Evolutionary conservation across 2,329 filamentous ascomycete species (phyloP).

Genomic region (Tolypocladium endophyticum): DNA sequence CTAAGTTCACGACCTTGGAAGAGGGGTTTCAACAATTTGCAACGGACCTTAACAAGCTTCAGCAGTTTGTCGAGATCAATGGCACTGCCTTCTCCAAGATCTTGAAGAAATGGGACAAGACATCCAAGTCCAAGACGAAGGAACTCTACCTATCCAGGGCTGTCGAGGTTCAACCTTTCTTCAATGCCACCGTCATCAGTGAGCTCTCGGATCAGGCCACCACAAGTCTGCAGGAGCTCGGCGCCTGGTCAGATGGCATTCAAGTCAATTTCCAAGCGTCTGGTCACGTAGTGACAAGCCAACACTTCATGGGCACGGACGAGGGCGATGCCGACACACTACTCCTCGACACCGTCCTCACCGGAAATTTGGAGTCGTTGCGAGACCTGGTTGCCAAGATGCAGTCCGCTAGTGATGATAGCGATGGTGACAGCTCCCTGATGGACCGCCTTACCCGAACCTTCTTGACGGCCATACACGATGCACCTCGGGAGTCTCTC

Average conservation of each 20-base stretch:
- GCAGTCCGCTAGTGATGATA: slow-evolving; percentile 40
- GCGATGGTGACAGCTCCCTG: slow-evolving; percentile 45
- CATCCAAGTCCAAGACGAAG: slow-evolving; percentile 96
- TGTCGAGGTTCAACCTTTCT: slow-evolving; percentile 95
- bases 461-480: slow-evolving; percentile 81
- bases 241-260: slow-evolving; percentile 94
- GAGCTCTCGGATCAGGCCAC: slow-evolving; percentile 95
- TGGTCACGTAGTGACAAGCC: slow-evolving; percentile 55
- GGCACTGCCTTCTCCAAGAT: slow-evolving; percentile 98
- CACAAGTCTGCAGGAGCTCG: slow-evolving; percentile 87
- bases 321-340: slow-evolving; percentile 85
- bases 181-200: slow-evolving; percentile 94
- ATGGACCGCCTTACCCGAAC: slow-evolving; percentile 76
- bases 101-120: slow-evolving; percentile 99
- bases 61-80: slow-evolving; percentile 98
- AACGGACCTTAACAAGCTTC: slow-evolving; percentile 90
- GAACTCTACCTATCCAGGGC: slow-evolving; percentile 92
- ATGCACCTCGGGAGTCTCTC: slow-evolving; percentile 69
- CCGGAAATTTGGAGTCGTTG: slow-evolving; percentile 67
- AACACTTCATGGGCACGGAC: slow-evolving; percentile 61
- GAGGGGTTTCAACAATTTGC: slow-evolving; percentile 97
- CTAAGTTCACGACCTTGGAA: slow-evolving; percentile 88
- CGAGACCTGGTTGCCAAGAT: slow-evolving; percentile 74
- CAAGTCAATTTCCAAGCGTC: slow-evolving; percentile 69
- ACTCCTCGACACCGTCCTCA: slow-evolving; percentile 75